A percentile compares a stretch with the other conserved stretches of the same genome.
Evolutionary conservation across 192 early-diverging fungal genomes (phyloP).

Genomic region (Entrophospora sp.): DNA sequence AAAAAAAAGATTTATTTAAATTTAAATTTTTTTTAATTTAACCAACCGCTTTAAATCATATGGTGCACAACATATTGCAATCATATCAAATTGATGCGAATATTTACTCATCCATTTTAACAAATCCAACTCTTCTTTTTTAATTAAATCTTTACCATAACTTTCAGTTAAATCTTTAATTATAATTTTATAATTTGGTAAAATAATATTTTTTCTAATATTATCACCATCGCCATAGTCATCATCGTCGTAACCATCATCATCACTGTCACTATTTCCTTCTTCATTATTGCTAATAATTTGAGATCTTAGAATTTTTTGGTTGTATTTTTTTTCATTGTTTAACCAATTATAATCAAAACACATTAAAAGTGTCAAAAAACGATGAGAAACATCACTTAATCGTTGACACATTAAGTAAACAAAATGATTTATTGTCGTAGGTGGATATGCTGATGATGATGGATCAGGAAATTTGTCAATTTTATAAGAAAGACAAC

Average conservation of each 20-base stretch:
- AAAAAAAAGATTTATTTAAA: no score
- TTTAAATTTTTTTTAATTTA: not conserved
- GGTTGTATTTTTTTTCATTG: not conserved
- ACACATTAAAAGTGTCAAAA: not conserved
- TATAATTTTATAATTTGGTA: not conserved
- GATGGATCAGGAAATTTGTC: conserved; percentile 1
- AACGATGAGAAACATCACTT: conserved; percentile 6
- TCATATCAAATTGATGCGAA: not conserved
- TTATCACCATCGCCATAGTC: no score
- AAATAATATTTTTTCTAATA: conserved; percentile 2
- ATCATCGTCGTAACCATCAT: no score
- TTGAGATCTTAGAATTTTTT: not conserved
- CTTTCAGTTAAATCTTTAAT: not conserved
- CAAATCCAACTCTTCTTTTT: not conserved
- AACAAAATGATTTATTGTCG: conserved; percentile 1
- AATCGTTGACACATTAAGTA: conserved; percentile 6
- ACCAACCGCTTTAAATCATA: conserved; percentile 1
- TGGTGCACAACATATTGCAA: conserved; percentile 1
- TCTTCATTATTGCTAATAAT: no score
- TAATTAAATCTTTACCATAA: not conserved
- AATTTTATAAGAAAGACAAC: not conserved
- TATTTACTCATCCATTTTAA: not conserved
- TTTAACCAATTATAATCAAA: conserved; percentile 9
- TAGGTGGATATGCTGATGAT: no score
- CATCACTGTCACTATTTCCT: no score